Base-by-base conservation (phyloP, 1,139 yeast species). In the Debaryomycetaceae sp. region DNA sequence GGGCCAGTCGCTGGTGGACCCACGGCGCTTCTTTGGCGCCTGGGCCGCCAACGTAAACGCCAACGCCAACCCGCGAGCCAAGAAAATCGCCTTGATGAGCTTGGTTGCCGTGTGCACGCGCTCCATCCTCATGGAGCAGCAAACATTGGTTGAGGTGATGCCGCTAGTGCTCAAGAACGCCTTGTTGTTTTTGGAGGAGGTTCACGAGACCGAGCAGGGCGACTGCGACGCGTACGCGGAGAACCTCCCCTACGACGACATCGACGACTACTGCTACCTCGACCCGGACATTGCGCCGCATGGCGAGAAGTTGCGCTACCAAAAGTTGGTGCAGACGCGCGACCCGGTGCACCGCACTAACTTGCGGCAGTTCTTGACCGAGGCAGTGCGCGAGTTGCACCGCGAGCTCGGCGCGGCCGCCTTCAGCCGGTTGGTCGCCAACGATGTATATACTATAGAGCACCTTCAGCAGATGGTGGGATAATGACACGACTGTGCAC, bases 181-280 rank as follows among this genome's bases (percentile, higher is more conserved):
- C 56, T 67, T 82, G 8, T 71, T 71, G 34, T 65, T 83, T 38
- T 51, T 83, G 32, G 96, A 86, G 45, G 95, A 86, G 48, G 66
- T 82, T 9, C 77, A 80, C 35, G 94, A 84, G 43, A 54, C 64
- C 5, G 56, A 46, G 10, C 59, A 61, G 11, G 89, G 89, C 0
- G 75, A 70, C 31, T 76, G 85, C 43, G 75, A 68, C 30, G 72
- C 66, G n/a, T 83, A 82, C 46, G 77, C 75, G 40, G 67, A 68
- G 29, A 74, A 75, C 39, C 75, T 74, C 35, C 53, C 66, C 1
- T 76, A 74, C 38, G 80, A 75, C 30, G 73, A 67, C 35, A 60
- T 67, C 18, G 69, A 67, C 40, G 77, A 74, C 37, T 63, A 62
- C 40, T 56, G 68, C 18, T 69, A 66, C 39, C 49, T 67, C 29